Evolutionary conservation across 352 stramenopile genomes (phyloP), one percentile per base, ranked within the genome.

Genomic region (Phytophthora cajani): DNA sequence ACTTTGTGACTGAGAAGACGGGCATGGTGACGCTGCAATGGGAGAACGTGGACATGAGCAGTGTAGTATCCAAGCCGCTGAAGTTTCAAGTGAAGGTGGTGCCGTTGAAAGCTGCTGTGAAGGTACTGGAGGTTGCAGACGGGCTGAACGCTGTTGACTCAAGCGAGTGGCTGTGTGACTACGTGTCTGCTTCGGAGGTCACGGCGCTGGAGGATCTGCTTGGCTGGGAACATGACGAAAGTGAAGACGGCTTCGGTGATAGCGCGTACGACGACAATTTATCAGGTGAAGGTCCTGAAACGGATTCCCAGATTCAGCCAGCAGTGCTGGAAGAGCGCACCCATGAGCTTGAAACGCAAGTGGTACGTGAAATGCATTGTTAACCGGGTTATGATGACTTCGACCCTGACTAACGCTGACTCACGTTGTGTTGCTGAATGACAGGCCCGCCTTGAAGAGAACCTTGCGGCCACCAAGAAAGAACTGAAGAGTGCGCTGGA

Each of bases 21-120:
- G 80, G 78, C 0, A 38, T 64, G 0, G 38, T 85, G 38, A 75
- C 69, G 27, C 42, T 90, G 36, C 47, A 78, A 60, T 90, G 82
- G 82, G 66, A 78, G 40, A 87, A 88, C 47, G 46, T 62, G 7
- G 76, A 85, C 62, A 78, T 65, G 47, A 72, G 55, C 12, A 84
- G 76, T 61, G 78, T 90, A 5, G 32, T 83, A 44, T 85, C 80
- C 19, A 88, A 84, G 67, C 30, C 62, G 38, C 53, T 90, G 33
- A 44, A 27, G 17, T 82, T 87, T 36, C 72, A 82, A 33, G 71
- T 75, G 3, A 59, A 59, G 1, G 49, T 78, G 30, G 16, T 80
- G 21, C 36, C 73, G 23, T 16, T 79, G 8, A 30, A 17, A 42
- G 33, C 21, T 64, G 58, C 58, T 7, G 25, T 7, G 16, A 25